These are phyloP conservation scores for Vitis hybrid DNA, from an alignment of 177 flowering plant species.

Conservation along the genomic window DNA sequence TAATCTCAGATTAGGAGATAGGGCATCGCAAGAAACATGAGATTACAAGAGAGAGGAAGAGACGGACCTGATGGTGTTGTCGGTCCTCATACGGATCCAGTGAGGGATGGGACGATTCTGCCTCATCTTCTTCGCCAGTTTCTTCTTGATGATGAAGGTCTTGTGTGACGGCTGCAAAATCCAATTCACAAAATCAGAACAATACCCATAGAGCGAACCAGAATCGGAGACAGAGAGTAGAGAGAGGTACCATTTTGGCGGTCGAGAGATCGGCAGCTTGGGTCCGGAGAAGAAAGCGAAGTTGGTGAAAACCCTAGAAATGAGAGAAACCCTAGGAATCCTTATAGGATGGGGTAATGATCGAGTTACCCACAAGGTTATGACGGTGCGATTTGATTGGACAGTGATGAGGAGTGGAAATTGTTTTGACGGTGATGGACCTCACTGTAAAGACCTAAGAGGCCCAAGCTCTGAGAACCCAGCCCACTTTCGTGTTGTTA, in stretches of 20 bases:
- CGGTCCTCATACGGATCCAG: slow-evolving; percentile 47
- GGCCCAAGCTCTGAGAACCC: too few species aligned
- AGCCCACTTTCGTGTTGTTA: too few species aligned
- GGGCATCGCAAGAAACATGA: not conserved
- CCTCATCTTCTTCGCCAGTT: slow-evolving; percentile 47
- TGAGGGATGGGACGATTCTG: slow-evolving; percentile 49
- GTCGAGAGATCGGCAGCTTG: not conserved
- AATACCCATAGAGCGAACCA: not conserved
- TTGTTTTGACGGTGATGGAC: too few species aligned
- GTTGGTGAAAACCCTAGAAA: too few species aligned
- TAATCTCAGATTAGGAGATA: not conserved
- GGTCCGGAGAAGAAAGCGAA: not conserved
- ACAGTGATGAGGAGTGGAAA: too few species aligned
- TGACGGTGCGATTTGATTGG: too few species aligned
- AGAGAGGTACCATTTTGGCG: slow-evolving; percentile 13
- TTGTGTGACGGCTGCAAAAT: slow-evolving; percentile 41
- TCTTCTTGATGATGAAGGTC: slow-evolving; percentile 43
- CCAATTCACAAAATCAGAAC: not conserved
- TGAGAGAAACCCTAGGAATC: not conserved
- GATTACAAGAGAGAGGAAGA: not conserved
- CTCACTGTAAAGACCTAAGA: too few species aligned
- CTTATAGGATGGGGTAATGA: not conserved
- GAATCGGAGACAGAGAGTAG: not conserved
- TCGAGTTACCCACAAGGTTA: too few species aligned
- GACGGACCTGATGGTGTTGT: slow-evolving; percentile 39